Conservation (phyloP, 2,329 filamentous ascomycete genomes). For the Phyllosticta citrichinensis region DNA sequence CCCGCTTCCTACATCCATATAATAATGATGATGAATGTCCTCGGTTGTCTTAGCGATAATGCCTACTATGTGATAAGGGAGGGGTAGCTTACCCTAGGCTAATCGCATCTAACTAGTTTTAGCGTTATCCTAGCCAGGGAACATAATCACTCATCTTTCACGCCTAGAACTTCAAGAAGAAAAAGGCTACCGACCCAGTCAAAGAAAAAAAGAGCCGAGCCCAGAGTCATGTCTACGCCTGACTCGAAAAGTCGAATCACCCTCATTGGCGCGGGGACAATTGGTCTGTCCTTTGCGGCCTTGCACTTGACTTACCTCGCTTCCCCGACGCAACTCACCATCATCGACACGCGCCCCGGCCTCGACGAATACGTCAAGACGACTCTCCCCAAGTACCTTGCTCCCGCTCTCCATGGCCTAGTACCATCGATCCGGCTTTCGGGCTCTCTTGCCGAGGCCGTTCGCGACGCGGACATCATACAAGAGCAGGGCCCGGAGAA, state of each 20-base stretch:
- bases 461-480: constrained; percentile 40
- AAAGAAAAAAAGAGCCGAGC: not conserved
- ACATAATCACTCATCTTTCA: not conserved
- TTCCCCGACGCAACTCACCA: constrained; percentile 31
- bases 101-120: not conserved
- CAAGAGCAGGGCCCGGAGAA: constrained; percentile 52
- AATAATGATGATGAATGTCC: too few relatives aligned
- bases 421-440: constrained; percentile 28
- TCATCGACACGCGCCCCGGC: constrained; percentile 43
- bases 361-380: constrained; percentile 34
- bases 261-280: constrained; percentile 38
- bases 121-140: not conserved
- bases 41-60: too few relatives aligned
- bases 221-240: not conserved
- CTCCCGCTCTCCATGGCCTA: constrained; percentile 7
- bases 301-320: constrained; percentile 40
- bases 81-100: not conserved
- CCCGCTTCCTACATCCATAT: too few relatives aligned
- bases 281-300: constrained; percentile 47
- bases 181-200: not conserved
- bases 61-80: too few relatives aligned
- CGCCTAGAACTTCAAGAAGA: not conserved
- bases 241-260: constrained; percentile 23
- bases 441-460: constrained; percentile 31
- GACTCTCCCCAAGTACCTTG: constrained; percentile 36